These are phyloP conservation scores for Cryptosporidium bovis DNA, from an alignment of 169 alveolate species.

Conservation along the genomic window DNA sequence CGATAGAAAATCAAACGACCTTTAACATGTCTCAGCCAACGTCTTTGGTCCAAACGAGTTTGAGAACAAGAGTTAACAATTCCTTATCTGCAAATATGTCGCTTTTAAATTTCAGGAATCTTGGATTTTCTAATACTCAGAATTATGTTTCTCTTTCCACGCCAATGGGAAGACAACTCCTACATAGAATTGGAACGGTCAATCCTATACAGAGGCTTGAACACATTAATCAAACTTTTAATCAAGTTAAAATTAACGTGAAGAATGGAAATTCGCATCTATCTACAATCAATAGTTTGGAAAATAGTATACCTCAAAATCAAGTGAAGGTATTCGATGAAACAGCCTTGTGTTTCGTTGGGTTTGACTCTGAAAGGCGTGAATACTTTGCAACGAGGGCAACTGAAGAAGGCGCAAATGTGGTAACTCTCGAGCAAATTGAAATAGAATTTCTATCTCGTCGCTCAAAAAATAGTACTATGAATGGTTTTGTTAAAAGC, in stretches of 20 bases:
- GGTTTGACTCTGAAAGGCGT: constrained; percentile 60
- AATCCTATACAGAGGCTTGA: constrained; percentile 69
- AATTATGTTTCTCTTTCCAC: constrained; percentile 64
- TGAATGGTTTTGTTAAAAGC: background rate
- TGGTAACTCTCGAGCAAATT: background rate
- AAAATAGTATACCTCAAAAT: background rate
- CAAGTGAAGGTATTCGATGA: constrained; percentile 32
- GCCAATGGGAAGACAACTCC: constrained; percentile 62
- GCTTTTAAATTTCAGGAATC: constrained; percentile 40
- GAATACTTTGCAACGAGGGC: constrained; percentile 65
- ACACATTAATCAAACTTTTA: background rate
- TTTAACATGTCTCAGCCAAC: constrained; percentile 29
- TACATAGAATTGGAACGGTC: constrained; percentile 56
- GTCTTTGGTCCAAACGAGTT: background rate
- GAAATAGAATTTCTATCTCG: constrained; percentile 21
- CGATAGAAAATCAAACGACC: constrained; percentile 46
- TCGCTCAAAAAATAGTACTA: background rate
- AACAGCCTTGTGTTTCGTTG: constrained; percentile 57
- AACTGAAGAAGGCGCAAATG: constrained; percentile 65
- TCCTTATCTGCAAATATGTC: constrained; percentile 46
- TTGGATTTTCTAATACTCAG: constrained; percentile 47
- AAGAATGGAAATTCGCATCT: background rate
- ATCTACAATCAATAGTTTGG: background rate
- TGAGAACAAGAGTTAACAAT: constrained; percentile 34
- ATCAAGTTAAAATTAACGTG: background rate